These are phyloP conservation scores for Paraconiothyrium sp. DNA, from an alignment of 2,329 filamentous ascomycete species.

Conservation along the genomic window DNA sequence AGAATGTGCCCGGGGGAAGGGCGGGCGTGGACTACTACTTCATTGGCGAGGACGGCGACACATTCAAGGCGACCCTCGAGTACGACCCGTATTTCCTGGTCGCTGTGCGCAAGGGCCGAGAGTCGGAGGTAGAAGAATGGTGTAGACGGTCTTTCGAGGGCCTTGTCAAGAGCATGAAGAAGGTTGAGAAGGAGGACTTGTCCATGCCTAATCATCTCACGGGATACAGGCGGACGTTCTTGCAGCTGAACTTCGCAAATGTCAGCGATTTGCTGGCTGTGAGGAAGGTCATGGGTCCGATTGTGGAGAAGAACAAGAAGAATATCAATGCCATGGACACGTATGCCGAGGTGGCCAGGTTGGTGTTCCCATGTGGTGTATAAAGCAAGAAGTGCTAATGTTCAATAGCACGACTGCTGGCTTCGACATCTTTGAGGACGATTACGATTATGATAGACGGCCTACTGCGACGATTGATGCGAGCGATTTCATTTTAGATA, in stretches of 20 bases:
- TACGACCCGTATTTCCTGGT: conserved; percentile 97
- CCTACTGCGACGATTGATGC: conserved; percentile 83
- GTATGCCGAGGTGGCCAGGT: conserved; percentile 95
- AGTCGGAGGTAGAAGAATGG: conserved; percentile 97
- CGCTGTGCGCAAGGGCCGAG: conserved; percentile 85
- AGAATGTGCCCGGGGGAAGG: conserved; percentile 82
- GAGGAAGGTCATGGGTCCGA: conserved; percentile 82
- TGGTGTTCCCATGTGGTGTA: conserved; percentile 48
- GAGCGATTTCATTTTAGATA: conserved; percentile 97
- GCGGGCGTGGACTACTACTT: conserved; percentile 98
- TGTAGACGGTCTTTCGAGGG: conserved; percentile 81
- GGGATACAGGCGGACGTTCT: conserved; percentile 86
- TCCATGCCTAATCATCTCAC: conserved; percentile 95
- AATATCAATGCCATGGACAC: conserved; percentile 97
- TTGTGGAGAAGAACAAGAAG: conserved; percentile 97
- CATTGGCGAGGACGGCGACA: conserved; percentile 76
- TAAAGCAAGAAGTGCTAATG: conserved; percentile 27
- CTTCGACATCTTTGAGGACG: conserved; percentile 95
- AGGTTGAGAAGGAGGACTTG: conserved; percentile 91
- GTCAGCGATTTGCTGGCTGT: conserved; percentile 87
- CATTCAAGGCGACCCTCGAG: conserved; percentile 95
- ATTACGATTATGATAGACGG: conserved; percentile 83
- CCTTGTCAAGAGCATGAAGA: conserved; percentile 78
- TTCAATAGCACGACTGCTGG: conserved; percentile 73
- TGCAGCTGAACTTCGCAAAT: conserved; percentile 88